These are phyloP conservation scores for Carex myosuroides DNA, from an alignment of 176 grass and related monocot species.

Conservation along the genomic window DNA sequence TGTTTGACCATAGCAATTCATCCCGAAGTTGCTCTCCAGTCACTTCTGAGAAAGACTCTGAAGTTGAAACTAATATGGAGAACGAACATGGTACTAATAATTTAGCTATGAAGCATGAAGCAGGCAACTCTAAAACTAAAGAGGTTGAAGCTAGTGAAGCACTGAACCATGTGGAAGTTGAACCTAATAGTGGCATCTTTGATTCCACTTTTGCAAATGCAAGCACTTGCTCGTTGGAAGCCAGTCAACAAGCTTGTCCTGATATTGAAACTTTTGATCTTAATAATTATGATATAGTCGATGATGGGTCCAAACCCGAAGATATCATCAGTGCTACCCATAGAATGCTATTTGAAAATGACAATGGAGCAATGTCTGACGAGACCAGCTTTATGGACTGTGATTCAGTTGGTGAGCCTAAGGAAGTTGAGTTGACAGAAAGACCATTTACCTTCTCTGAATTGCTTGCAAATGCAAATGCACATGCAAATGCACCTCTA, in stretches of 20 bases:
- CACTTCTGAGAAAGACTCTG: not conserved
- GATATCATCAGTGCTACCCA: conserved; percentile 16
- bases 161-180: not conserved
- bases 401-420: not conserved
- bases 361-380: conserved; percentile 17
- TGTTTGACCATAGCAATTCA: not conserved
- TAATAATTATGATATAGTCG: conserved; percentile 23
- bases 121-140: not conserved
- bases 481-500: conserved; percentile 21
- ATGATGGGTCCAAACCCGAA: conserved; percentile 9
- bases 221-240: not conserved
- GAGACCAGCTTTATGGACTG: conserved; percentile 22
- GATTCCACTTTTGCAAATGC: conserved; percentile 10
- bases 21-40: conserved; percentile 15
- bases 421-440: conserved; percentile 14
- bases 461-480: conserved; percentile 26
- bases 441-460: conserved; percentile 21
- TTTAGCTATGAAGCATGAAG: not conserved
- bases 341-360: conserved; percentile 13
- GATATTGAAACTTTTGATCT: conserved; percentile 27
- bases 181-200: not conserved
- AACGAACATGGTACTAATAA: not conserved
- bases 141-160: conserved; percentile 3
- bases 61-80: not conserved
- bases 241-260: conserved; percentile 13